Percentiles rank a stretch among this genome's conserved stretches.
phyloP scores from a whole-genome alignment of 768 basidiomycete species.

The Agrocybe pediades region DNA sequence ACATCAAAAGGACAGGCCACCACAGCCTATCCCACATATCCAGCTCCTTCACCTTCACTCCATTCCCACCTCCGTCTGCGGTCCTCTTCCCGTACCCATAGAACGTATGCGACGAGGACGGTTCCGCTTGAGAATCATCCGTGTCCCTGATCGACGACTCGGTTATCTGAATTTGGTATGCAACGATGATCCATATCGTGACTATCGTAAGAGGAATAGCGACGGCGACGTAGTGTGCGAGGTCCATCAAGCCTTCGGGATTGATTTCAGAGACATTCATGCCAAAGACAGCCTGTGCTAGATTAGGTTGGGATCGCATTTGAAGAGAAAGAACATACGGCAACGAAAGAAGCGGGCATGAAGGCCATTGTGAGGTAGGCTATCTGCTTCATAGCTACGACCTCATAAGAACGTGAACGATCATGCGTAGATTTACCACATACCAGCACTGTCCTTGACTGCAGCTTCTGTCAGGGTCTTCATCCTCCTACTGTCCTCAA shows the following conservation, averaged over 20 bases:
- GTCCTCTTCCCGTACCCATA: background rate
- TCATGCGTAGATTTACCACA: conserved; percentile 1
- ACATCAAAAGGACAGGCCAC: conserved; percentile 21
- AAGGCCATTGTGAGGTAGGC: conserved; percentile 65
- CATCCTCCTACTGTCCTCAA: conserved; percentile 47
- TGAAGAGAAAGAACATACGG: conserved; percentile 27
- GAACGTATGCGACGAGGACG: background rate
- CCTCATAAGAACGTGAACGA: background rate
- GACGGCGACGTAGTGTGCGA: conserved; percentile 38
- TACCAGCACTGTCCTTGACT: conserved; percentile 42
- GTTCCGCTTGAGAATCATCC: background rate
- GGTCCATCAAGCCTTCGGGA: conserved; percentile 24
- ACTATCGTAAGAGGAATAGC: conserved; percentile 43
- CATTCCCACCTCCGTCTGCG: background rate
- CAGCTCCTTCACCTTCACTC: conserved; percentile 7
- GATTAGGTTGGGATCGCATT: too few relatives aligned
- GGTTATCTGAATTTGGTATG: conserved; percentile 38
- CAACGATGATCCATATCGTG: conserved; percentile 49
- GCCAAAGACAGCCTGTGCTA: conserved; percentile 47
- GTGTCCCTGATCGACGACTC: conserved; percentile 6
- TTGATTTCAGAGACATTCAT: conserved; percentile 57
- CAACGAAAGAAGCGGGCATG: conserved; percentile 54
- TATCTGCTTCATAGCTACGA: conserved; percentile 50
- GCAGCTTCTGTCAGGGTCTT: conserved; percentile 41
- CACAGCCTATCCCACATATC: conserved; percentile 17